phyloP scores from a whole-genome alignment of 2,329 filamentous ascomycete species.

The Fusarium sp. region DNA sequence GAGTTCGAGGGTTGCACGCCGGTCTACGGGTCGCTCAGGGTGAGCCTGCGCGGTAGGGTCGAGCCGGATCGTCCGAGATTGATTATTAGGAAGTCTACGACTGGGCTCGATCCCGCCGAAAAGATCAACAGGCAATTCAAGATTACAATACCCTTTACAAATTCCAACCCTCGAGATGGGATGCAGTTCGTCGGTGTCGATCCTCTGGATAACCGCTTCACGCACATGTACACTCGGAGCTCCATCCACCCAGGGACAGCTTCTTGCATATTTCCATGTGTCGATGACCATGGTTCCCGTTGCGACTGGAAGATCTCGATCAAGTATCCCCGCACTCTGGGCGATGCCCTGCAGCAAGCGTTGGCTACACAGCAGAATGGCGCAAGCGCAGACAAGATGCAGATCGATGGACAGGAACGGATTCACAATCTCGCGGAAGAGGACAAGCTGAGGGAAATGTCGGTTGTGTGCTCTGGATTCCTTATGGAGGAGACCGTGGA shows the following conservation, averaged over 20 bases:
- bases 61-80: constrained; percentile 55
- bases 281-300: constrained; percentile 85
- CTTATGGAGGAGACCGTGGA: constrained; percentile 86
- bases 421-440: constrained; percentile 71
- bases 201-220: constrained; percentile 82
- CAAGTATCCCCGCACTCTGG: constrained; percentile 85
- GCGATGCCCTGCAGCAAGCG: constrained; percentile 74
- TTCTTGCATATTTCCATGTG: constrained; percentile 90
- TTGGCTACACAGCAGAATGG: constrained; percentile 55
- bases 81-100: constrained; percentile 58
- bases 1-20: constrained; percentile 67
- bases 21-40: constrained; percentile 63
- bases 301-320: constrained; percentile 91
- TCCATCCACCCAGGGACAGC: constrained; percentile 81
- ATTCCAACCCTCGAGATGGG: constrained; percentile 83
- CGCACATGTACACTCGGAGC: constrained; percentile 91
- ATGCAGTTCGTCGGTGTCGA: constrained; percentile 92
- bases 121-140: constrained; percentile 59
- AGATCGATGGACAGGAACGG: constrained; percentile 55
- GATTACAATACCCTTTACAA: constrained; percentile 79
- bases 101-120: constrained; percentile 47
- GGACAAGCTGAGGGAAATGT: constrained; percentile 89
- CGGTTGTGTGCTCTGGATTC: constrained; percentile 90
- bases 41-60: constrained; percentile 56
- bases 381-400: constrained; percentile 51